A percentile compares a stretch with the other conserved stretches of the same genome.
phyloP scores from a whole-genome alignment of 345 rosid genomes.

The Lepidium didymum region DNA sequence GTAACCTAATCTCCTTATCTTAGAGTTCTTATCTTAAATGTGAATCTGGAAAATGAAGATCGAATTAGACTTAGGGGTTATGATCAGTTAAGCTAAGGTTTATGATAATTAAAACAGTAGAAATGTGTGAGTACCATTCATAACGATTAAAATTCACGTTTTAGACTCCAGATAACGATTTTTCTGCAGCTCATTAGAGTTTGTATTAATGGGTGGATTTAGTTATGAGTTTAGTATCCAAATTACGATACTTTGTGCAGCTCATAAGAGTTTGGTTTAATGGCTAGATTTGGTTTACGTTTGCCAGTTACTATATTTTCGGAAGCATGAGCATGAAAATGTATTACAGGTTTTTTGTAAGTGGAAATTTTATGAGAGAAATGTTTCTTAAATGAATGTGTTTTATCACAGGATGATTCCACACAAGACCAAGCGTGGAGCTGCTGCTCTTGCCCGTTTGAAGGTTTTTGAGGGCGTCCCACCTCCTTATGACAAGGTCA shows the following conservation, averaged over 20 bases:
- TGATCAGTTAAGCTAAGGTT: not conserved
- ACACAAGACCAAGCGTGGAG: constrained; percentile 86
- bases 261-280: no score
- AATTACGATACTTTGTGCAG: no score
- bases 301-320: no score
- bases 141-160: not conserved
- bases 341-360: not conserved
- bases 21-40: not conserved
- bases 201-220: not conserved
- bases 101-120: not conserved
- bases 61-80: not conserved
- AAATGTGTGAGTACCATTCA: not conserved
- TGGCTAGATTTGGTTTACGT: no score
- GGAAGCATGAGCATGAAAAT: not conserved
- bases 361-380: not conserved
- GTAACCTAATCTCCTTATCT: not conserved
- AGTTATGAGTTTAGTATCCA: no score
- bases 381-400: not conserved
- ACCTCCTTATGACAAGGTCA: constrained; percentile 69
- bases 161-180: not conserved
- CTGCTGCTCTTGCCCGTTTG: constrained; percentile 68
- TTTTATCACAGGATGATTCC: constrained; percentile 58
- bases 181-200: not conserved
- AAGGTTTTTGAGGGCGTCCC: constrained; percentile 81
- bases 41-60: not conserved